Evolutionary conservation across 495 filamentous ascomycete genomes (phyloP), one percentile per base, ranked within the genome.

Genomic region (Friedmanniomyces endolithicus): DNA sequence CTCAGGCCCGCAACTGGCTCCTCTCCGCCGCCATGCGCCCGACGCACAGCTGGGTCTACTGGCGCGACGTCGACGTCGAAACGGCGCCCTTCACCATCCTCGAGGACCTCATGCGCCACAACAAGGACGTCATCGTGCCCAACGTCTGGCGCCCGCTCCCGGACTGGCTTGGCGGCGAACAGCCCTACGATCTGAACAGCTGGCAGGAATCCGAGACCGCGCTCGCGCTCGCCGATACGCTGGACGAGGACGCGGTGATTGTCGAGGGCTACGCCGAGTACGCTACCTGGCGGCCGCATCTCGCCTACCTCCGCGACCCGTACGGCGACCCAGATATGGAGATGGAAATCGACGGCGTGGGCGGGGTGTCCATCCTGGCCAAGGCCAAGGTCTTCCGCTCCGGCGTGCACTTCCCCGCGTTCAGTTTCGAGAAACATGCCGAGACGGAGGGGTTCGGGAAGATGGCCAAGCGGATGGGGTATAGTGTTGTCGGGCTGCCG

Each of bases 141-240:
- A 99, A 99, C 73, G 94, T 99, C 29, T 99, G 94, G 94, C 85
- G 94, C 52, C 94, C 94, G 11, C 78, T 99, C 52, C 94, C 94
- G 11, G 94, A 99, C 69, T 99, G 94, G 94, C 86, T 99, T 35
- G 94, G 94, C 27, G 94, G 94, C 64, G 94, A 99, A 66, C 94
- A 99, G 65, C 94, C 94, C 0, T 99, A 99, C 64, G 94, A 99
- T 72, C 71, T 99, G 66, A 99, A 99, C 63, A 96, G 90, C 0
- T 99, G 94, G 94, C 94, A 97, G 69, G 94, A 99, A 68, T 97
- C 94, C 0, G 94, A 99, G 59, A 97, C 94, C 0, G 94, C 94
- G 0, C 73, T 99, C 44, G 86, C 87, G 3, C 78, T 99, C 23
- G 94, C 94, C 14, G 90, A 97, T 53, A 94, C 87, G 0, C 76